phyloP scores from a whole-genome alignment of 202 grass and related monocot genomes.

The Panicum hallii region DNA sequence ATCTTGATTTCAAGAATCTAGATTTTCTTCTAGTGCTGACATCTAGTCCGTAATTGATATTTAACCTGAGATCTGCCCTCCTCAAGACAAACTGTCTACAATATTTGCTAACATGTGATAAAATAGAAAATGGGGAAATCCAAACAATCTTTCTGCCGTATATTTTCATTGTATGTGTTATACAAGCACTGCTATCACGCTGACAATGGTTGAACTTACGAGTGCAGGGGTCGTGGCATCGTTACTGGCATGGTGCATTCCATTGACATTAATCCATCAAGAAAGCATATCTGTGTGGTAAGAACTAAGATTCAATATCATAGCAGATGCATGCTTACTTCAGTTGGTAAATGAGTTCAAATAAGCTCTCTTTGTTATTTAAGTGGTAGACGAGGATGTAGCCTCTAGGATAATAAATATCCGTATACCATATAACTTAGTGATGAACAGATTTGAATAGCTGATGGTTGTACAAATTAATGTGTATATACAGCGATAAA shows the following conservation, averaged over 20 bases:
- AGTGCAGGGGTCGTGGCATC: conserved; percentile 64
- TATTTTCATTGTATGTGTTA: neutral
- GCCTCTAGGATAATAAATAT: conserved; percentile 21
- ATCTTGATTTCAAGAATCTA: neutral
- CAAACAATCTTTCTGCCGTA: neutral
- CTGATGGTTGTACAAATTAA: conserved; percentile 15
- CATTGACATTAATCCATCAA: conserved; percentile 89
- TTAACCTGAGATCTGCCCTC: neutral
- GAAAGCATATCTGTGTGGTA: conserved; percentile 95
- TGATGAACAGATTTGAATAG: neutral
- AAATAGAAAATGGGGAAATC: conserved; percentile 4
- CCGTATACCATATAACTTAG: neutral
- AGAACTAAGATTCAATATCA: conserved; percentile 12
- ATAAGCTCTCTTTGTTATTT: neutral
- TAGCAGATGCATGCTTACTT: conserved; percentile 14
- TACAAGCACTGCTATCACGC: neutral
- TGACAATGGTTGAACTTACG: conserved; percentile 30
- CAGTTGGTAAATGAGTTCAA: conserved; percentile 12
- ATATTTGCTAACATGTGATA: neutral
- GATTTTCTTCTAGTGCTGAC: neutral
- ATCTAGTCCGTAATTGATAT: neutral
- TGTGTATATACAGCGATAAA: neutral
- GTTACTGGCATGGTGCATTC: conserved; percentile 77
- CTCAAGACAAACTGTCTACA: neutral
- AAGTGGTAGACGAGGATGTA: neutral